Base-by-base conservation (phyloP, 768 basidiomycete species). In the Nevesoporus exiguus region DNA sequence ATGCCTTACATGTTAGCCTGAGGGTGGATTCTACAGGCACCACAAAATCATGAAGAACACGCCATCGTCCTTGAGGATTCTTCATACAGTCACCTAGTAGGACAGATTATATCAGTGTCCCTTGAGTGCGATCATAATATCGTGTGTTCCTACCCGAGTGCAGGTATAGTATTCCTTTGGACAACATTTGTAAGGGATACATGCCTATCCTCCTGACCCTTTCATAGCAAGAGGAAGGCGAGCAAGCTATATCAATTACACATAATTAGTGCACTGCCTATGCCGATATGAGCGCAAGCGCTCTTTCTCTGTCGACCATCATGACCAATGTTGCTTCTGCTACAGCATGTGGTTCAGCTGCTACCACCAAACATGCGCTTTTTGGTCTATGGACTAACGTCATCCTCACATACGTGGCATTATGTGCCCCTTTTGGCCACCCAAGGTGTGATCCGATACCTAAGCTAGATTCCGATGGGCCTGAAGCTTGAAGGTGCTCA, bases 311-410 rank as follows among this genome's bases (percentile, higher is more conserved):
- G 5, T 8, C 27, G 5, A 29, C 27, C 19, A 21, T 40, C 39
- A 21, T 40, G 19, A 40, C 39, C 19, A 40, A 19, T 19, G 21
- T 40, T 40, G 22, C 10, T 10, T 41, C 40, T n/a, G 40, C 40
- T 41, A 41, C 22, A 14, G 24, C 40, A 3, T 24, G 22, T 21
- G 40, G 41, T 15, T 43, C 41, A 43, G 13, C 41, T 14, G 27
- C 25, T 27, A 14, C 41, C 41, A 17, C 24, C 24, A 43, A 43
- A 17, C 58, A 59, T 5, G 66, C 66, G 15, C 56, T 68, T 2
- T n/a, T 37, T 68, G 22, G 51, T 68, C 44, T 65, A 68, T 24
- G 66, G 66, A 17, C 14, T 62, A 4, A 45, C 60, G 19, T 60
- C 55, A 7, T 56, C 61, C 9, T 62, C 62, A 2, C 57, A 57